These are phyloP conservation scores for Triticum turgidum DNA, from an alignment of 176 grass and related monocot species.

Conservation along the genomic window DNA sequence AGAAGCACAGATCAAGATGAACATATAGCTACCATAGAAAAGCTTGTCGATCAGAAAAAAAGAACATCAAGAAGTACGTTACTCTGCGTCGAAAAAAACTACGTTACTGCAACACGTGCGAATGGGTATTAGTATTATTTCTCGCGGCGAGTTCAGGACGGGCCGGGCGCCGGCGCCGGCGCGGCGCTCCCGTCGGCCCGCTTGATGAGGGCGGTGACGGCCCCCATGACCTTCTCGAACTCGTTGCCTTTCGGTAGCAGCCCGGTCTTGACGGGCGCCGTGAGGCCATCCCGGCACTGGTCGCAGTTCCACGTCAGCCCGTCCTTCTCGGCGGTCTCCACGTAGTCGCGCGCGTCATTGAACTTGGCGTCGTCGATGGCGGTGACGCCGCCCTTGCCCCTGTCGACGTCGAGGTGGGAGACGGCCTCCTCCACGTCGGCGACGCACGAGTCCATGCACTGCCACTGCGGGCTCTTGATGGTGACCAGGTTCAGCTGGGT, in stretches of 20 bases:
- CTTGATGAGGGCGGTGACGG: neutral
- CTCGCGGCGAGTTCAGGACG: neutral
- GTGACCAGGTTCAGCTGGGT: neutral
- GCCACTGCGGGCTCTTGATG: neutral
- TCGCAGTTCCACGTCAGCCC: neutral
- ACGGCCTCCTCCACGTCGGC: constrained; percentile 5
- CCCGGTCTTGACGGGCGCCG: neutral
- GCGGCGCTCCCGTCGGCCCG: neutral
- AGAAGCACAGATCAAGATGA: neutral
- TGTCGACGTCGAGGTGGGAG: constrained; percentile 3
- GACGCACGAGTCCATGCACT: constrained; percentile 9
- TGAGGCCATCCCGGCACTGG: neutral
- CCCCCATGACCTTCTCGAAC: neutral
- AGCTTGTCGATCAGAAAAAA: neutral
- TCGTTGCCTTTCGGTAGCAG: neutral
- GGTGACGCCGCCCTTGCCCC: neutral
- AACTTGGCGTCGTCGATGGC: constrained; percentile 10
- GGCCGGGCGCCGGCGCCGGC: neutral
- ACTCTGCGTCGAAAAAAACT: neutral
- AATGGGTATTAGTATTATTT: neutral
- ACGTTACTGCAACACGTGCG: neutral
- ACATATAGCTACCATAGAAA: neutral
- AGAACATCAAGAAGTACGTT: neutral
- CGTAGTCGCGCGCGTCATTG: constrained; percentile 1
- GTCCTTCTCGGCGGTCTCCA: neutral